phyloP scores from a whole-genome alignment of 176 grass and related monocot genomes.

The Poa annua region DNA sequence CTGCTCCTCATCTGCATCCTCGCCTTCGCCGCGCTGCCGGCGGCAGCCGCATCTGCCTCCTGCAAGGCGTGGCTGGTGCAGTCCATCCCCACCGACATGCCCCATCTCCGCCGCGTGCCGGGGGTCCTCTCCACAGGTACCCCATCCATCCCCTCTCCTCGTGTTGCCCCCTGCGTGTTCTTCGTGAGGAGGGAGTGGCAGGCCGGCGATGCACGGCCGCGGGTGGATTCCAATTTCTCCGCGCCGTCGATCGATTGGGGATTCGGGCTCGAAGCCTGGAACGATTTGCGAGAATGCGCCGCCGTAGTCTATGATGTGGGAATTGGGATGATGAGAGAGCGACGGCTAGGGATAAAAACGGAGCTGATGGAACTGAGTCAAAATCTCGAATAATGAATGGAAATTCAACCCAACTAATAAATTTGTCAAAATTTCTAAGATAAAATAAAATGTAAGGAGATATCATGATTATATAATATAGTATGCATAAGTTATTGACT shows the following conservation, averaged over 20 bases:
- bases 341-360: no score
- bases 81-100: constrained; percentile 98
- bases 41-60: background rate
- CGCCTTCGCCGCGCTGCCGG: background rate
- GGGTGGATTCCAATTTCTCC: background rate
- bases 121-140: constrained; percentile 87
- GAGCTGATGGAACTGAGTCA: no score
- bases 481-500: no score
- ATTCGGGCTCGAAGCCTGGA: background rate
- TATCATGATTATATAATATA: no score
- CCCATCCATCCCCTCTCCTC: background rate
- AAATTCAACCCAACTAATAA: no score
- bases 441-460: no score
- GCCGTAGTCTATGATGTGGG: background rate
- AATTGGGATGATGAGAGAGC: no score
- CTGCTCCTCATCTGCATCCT: constrained; percentile 1
- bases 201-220: no score
- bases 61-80: constrained; percentile 97
- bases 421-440: no score
- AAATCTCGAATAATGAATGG: no score
- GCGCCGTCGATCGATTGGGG: background rate
- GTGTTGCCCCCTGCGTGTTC: no score
- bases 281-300: background rate
- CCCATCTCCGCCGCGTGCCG: constrained; percentile 70
- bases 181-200: no score